These are phyloP conservation scores for Metschnikowia colocasiae DNA, from an alignment of 805 yeast species.

Conservation along the genomic window DNA sequence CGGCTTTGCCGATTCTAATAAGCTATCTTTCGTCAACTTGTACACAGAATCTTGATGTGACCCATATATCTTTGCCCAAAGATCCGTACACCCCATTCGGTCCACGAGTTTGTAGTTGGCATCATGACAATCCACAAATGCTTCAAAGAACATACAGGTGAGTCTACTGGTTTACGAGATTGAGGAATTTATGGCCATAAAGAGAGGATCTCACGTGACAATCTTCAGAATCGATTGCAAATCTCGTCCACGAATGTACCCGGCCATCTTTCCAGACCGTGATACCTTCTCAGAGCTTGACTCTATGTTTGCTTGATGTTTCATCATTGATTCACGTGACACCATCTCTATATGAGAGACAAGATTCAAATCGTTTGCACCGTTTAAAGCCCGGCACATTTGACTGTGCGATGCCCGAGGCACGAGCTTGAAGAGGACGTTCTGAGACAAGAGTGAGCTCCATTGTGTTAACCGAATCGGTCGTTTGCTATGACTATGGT, in stretches of 20 bases:
- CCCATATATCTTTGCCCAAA: too few relatives aligned
- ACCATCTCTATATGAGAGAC: slow-evolving; percentile 20
- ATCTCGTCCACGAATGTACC: slow-evolving; percentile 59
- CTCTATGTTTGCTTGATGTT: slow-evolving; percentile 79
- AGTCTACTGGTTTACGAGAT: too few relatives aligned
- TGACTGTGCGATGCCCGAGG: slow-evolving; percentile 53
- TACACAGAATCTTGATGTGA: too few relatives aligned
- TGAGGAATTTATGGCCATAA: too few relatives aligned
- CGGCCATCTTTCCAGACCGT: slow-evolving; percentile 48
- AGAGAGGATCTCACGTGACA: neutral
- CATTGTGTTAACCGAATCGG: slow-evolving; percentile 61
- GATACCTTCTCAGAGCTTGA: slow-evolving; percentile 76
- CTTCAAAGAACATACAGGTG: too few relatives aligned
- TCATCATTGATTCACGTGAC: slow-evolving; percentile 52
- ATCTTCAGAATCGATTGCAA: slow-evolving; percentile 47
- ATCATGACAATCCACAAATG: too few relatives aligned
- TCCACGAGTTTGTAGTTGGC: too few relatives aligned
- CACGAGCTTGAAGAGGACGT: slow-evolving; percentile 38
- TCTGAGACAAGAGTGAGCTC: slow-evolving; percentile 80
- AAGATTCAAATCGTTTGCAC: slow-evolving; percentile 20
- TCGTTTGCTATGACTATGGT: slow-evolving; percentile 77
- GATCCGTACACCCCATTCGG: too few relatives aligned
- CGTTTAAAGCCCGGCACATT: slow-evolving; percentile 54
- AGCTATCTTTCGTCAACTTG: neutral
- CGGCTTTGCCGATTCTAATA: neutral